Evolutionary conservation across 1,284 basidiomycete genomes (phyloP).

Genomic region (Blastosporella zonata): DNA sequence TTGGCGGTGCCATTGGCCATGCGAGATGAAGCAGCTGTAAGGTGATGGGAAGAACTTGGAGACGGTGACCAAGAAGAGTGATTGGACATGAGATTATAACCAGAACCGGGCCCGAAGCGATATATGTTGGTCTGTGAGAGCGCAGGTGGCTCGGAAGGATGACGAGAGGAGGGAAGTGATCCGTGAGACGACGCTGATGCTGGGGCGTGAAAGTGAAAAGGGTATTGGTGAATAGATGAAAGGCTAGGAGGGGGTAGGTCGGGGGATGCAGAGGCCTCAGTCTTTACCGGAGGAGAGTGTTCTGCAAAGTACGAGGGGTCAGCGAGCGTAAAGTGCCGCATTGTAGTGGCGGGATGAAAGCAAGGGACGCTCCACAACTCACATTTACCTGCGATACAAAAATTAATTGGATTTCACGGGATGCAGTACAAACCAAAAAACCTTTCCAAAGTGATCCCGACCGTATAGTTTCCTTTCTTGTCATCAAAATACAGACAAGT

Average conservation of each 20-base stretch:
- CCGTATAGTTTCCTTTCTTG: constrained; percentile 16
- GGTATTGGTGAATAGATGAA: constrained; percentile 32
- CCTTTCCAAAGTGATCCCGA: constrained; percentile 11
- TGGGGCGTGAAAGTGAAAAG: constrained; percentile 34
- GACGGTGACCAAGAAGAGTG: constrained; percentile 28
- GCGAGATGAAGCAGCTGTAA: constrained; percentile 12
- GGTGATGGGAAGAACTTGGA: constrained; percentile 22
- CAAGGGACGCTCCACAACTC: constrained; percentile 16
- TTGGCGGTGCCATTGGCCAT: constrained; percentile 18
- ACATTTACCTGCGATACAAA: constrained; percentile 20
- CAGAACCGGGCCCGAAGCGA: constrained; percentile 29
- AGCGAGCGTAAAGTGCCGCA: constrained; percentile 22
- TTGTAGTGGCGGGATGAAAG: constrained; percentile 20
- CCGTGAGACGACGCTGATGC: constrained; percentile 28
- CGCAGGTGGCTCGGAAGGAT: constrained; percentile 27
- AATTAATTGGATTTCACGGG: constrained; percentile 17
- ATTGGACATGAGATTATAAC: constrained; percentile 23
- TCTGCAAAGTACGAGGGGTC: constrained; percentile 24
- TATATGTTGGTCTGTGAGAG: constrained; percentile 28
- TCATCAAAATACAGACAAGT: constrained; percentile 10
- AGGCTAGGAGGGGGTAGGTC: constrained; percentile 32
- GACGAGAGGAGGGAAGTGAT: constrained; percentile 31
- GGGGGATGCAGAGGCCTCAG: constrained; percentile 37
- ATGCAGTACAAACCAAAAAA: constrained; percentile 13
- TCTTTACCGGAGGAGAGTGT: constrained; percentile 28